A percentile compares a stretch with the other conserved stretches of the same genome.
Evolutionary conservation across 495 filamentous ascomycete genomes (phyloP).

Genomic region (Viridothelium virens): DNA sequence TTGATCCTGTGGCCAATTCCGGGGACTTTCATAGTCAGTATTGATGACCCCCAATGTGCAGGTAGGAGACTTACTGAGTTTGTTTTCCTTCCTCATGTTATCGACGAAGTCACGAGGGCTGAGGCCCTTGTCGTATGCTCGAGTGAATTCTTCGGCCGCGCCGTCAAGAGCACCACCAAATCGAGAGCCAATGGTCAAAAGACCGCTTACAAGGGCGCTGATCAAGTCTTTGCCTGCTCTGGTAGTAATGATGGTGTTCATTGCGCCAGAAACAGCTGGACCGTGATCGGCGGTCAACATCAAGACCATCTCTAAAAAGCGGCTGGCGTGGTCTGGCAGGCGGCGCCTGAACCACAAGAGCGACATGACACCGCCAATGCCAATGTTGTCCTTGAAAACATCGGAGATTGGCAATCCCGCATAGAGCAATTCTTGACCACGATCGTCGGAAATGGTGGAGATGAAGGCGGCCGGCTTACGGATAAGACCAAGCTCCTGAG

Average conservation of each 20-base stretch:
- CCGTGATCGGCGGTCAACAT: slow-evolving; percentile 99
- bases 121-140: slow-evolving; percentile 94
- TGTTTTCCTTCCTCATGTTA: slow-evolving; percentile 98
- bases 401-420: slow-evolving; percentile 99
- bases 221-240: slow-evolving; percentile 98
- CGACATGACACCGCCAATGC: slow-evolving; percentile 99
- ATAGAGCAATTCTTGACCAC: slow-evolving; percentile 97
- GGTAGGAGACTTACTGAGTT: slow-evolving; percentile 63
- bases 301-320: slow-evolving; percentile 99
- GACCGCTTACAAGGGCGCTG: slow-evolving; percentile 86
- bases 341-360: slow-evolving; percentile 99
- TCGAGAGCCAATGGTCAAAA: slow-evolving; percentile 93
- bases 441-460: slow-evolving; percentile 98
- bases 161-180: slow-evolving; percentile 98
- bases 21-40: slow-evolving; percentile 55
- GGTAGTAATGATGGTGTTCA: slow-evolving; percentile 99
- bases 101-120: slow-evolving; percentile 98
- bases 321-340: slow-evolving; percentile 89
- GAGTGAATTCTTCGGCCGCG: slow-evolving; percentile 96
- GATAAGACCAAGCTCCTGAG: slow-evolving; percentile 96
- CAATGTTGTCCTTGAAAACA: slow-evolving; percentile 97
- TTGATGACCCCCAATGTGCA: background rate
- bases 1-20: slow-evolving; percentile 99
- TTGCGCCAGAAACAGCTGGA: slow-evolving; percentile 96
- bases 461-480: slow-evolving; percentile 99